Base-by-base conservation (phyloP, 257 asterid species). In the Solanum etuberosum region DNA sequence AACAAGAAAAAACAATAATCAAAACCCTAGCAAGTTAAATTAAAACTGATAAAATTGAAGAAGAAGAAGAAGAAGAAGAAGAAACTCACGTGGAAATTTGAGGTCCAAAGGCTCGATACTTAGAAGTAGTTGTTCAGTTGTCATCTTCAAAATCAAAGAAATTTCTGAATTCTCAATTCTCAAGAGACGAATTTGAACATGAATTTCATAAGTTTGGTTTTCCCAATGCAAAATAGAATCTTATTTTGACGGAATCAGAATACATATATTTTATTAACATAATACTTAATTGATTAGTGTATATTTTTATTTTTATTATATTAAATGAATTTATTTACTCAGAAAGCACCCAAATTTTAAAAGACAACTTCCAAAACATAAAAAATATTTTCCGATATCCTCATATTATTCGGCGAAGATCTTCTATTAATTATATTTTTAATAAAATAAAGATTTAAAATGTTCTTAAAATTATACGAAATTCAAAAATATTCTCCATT, bases 31-130 rank as follows among this genome's bases (percentile, higher is more conserved):
- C 35, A 42, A 85, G 37, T 7, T 85, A 5, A 8, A 85, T 7
- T 85, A 9, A 8, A 85, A 67, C 48, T 29, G 15, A 70, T 46
- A 9, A n/a, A 27, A 42, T 25, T 25, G 63, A 78, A 78, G 51
- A 9, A 76, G 5, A 38, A 3, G 31, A 74, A 74, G 83, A 23
- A 5, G 25, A 6, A 77, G 32, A 77, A 43, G 37, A 78, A 42
- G 81, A 65, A 84, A 46, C 87, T 85, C 35, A 85, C 87, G 27
- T 21, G 83, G 83, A 57, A 85, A 85, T 46, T 71, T 51, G 87
- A 85, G 87, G 70, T 85, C 87, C 15, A 85, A 43, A 27, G 82
- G 87, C 32, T 31, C 83, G 87, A 85, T 85, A 38, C 16, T 85
- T 7, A 85, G 35, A 42, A 85, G 51, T 20, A 85, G 83, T 61